Percentiles rank a stretch among this genome's conserved stretches.
These are phyloP conservation scores for Coemansia sp. DNA, from an alignment of 192 early-diverging fungal genomes.

Conservation along the genomic window DNA sequence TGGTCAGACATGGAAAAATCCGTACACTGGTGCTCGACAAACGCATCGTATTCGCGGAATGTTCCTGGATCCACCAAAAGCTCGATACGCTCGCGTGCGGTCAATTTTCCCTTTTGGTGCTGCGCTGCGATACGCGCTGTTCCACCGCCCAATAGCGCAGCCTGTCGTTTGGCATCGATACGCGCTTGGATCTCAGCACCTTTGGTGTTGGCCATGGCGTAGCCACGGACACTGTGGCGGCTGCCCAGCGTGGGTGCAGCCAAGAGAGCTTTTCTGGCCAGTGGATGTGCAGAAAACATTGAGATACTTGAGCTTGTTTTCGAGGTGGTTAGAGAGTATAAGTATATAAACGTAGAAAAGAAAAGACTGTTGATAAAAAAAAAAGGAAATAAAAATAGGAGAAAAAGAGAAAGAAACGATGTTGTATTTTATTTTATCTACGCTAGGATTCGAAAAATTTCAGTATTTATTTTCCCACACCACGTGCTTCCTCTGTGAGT, in stretches of 20 bases:
- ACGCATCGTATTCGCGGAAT: constrained; percentile 90
- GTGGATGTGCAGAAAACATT: not conserved
- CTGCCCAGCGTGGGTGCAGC: not conserved
- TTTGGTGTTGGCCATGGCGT: constrained; percentile 38
- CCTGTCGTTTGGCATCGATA: constrained; percentile 69
- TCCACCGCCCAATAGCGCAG: constrained; percentile 78
- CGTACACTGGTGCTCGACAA: constrained; percentile 91
- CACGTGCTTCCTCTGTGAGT: too few relatives aligned
- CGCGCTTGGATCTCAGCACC: constrained; percentile 23
- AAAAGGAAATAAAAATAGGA: too few relatives aligned
- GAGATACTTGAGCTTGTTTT: too few relatives aligned
- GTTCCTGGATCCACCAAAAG: constrained; percentile 80
- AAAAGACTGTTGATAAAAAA: not conserved
- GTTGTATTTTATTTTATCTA: too few relatives aligned
- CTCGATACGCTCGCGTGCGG: constrained; percentile 86
- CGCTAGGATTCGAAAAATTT: too few relatives aligned
- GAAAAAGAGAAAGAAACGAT: too few relatives aligned
- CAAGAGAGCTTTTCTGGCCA: not conserved
- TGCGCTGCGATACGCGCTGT: constrained; percentile 75
- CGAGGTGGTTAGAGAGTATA: too few relatives aligned
- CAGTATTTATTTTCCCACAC: too few relatives aligned
- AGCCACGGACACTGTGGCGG: not conserved
- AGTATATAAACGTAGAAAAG: not conserved
- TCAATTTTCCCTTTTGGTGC: constrained; percentile 91
- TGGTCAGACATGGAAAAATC: constrained; percentile 85